A percentile compares a stretch with the other conserved stretches of the same genome.
Evolutionary conservation across 306 rosid species (phyloP).

Genomic region (Vigna trinervia): DNA sequence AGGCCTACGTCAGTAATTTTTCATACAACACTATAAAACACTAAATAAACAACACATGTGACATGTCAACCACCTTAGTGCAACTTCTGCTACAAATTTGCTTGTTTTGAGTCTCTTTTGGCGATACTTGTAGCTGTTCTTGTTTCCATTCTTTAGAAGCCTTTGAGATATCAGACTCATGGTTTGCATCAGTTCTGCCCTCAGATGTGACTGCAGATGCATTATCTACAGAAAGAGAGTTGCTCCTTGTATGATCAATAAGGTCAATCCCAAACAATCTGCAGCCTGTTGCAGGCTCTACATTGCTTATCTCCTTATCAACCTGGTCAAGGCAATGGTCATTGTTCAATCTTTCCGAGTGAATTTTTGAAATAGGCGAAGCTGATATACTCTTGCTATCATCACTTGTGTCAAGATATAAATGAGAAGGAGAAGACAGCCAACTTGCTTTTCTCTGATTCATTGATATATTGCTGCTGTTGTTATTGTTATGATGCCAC

Average conservation of each 20-base stretch:
- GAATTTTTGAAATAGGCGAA: conserved; percentile 53
- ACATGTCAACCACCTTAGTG: conserved; percentile 70
- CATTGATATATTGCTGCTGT: conserved; percentile 57
- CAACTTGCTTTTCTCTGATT: conserved; percentile 62
- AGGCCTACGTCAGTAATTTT: conserved; percentile 43
- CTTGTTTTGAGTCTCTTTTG: conserved; percentile 72
- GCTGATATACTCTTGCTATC: conserved; percentile 61
- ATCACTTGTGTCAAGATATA: conserved; percentile 58
- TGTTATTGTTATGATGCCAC: conserved; percentile 64
- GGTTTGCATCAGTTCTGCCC: conserved; percentile 61
- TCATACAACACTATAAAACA: background rate
- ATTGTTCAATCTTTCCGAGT: conserved; percentile 50
- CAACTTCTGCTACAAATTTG: conserved; percentile 78
- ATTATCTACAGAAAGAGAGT: conserved; percentile 49
- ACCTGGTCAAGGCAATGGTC: conserved; percentile 56
- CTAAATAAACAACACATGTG: conserved; percentile 14
- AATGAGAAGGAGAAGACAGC: conserved; percentile 65
- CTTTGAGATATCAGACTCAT: conserved; percentile 61
- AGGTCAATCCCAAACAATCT: conserved; percentile 82
- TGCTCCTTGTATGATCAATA: conserved; percentile 49
- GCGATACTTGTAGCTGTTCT: conserved; percentile 51
- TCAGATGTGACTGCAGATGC: conserved; percentile 47
- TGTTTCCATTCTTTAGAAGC: conserved; percentile 59
- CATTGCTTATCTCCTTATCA: conserved; percentile 65
- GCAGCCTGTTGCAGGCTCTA: conserved; percentile 62